Evolutionary conservation across 2,329 filamentous ascomycete genomes (phyloP).

Genomic region (Cladosporium colombiae): DNA sequence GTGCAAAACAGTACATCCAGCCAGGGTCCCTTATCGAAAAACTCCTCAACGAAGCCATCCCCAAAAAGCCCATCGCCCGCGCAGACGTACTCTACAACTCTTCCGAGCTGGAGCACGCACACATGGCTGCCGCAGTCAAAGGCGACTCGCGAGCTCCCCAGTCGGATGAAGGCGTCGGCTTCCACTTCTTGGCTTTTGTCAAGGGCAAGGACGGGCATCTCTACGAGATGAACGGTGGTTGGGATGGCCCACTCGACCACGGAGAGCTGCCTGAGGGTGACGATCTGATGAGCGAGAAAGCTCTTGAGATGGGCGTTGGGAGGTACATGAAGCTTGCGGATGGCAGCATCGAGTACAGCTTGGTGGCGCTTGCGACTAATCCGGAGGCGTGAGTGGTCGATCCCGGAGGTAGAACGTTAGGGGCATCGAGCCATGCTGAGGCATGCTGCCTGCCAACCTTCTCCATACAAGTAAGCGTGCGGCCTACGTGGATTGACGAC

Average conservation of each 20-base stretch:
- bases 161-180: conserved; percentile 36
- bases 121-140: conserved; percentile 44
- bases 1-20: conserved; percentile 45
- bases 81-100: conserved; percentile 55
- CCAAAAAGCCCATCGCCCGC: conserved; percentile 47
- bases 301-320: conserved; percentile 44
- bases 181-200: conserved; percentile 52
- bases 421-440: neutral
- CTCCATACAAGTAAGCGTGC: too few relatives aligned
- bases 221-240: conserved; percentile 49
- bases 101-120: conserved; percentile 45
- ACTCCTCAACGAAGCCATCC: conserved; percentile 47
- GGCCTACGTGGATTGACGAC: too few relatives aligned
- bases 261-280: conserved; percentile 44
- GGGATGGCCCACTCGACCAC: conserved; percentile 49
- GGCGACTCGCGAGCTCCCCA: conserved; percentile 44
- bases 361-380: conserved; percentile 40
- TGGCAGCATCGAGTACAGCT: conserved; percentile 47
- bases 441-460: too few relatives aligned
- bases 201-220: conserved; percentile 48
- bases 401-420: neutral
- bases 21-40: conserved; percentile 47
- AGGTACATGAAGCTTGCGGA: conserved; percentile 42
- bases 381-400: neutral
- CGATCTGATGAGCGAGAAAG: conserved; percentile 47